phyloP scores from a whole-genome alignment of 257 asterid species.

The Rubia yunnanensis region DNA sequence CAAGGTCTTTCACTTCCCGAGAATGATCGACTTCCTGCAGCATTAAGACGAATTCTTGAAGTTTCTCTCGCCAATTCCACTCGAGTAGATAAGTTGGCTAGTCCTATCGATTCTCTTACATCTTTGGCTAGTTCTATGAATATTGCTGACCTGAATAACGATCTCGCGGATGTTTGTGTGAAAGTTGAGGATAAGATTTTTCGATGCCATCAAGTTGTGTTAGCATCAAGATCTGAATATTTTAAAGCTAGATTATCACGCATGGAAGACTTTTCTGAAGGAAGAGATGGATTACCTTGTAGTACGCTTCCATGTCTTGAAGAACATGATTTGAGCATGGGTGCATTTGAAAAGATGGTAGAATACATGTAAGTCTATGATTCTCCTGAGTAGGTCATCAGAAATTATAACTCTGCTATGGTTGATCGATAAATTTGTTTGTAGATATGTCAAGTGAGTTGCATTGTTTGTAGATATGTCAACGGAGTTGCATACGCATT shows the following conservation, averaged over 20 bases:
- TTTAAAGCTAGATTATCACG: constrained; percentile 87
- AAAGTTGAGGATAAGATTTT: constrained; percentile 57
- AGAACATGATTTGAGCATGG: constrained; percentile 74
- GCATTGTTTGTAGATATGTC: not conserved
- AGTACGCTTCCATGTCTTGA: constrained; percentile 62
- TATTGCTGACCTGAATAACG: constrained; percentile 38
- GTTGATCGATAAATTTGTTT: too few species aligned
- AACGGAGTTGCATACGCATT: not conserved
- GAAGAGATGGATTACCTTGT: constrained; percentile 35
- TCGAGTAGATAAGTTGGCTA: constrained; percentile 23
- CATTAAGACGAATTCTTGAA: constrained; percentile 59
- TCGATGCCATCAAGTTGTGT: constrained; percentile 79
- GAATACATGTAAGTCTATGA: constrained; percentile 67
- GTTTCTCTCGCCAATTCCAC: constrained; percentile 53
- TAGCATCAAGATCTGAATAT: constrained; percentile 90
- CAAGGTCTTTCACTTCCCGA: constrained; percentile 85
- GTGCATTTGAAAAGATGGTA: constrained; percentile 77
- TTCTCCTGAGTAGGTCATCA: not conserved
- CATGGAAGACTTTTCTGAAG: constrained; percentile 55
- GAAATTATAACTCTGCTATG: not conserved
- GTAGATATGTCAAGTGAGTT: not conserved
- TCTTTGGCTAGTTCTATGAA: constrained; percentile 33
- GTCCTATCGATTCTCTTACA: constrained; percentile 28
- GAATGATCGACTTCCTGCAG: constrained; percentile 76
- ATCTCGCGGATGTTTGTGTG: constrained; percentile 81